Evolutionary conservation across 768 basidiomycete genomes (phyloP).

Genomic region (Mrakia blollopis): DNA sequence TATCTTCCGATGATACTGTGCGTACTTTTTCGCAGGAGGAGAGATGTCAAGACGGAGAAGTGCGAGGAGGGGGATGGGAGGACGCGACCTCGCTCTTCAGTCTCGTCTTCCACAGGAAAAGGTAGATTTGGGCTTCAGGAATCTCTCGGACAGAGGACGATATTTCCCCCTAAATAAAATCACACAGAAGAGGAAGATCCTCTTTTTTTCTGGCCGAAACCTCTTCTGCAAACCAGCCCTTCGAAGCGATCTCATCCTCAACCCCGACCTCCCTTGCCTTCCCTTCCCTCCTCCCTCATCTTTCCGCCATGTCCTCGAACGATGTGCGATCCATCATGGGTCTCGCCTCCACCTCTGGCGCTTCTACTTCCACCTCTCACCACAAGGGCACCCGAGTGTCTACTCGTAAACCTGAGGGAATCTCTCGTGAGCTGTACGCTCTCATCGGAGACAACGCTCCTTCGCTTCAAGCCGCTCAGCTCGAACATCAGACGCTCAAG

Average conservation of each 20-base stretch:
- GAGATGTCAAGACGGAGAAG: too few species aligned
- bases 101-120: too few species aligned
- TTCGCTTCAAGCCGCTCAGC: constrained; percentile 51
- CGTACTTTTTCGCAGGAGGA: too few species aligned
- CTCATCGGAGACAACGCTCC: constrained; percentile 93
- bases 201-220: not conserved
- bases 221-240: not conserved
- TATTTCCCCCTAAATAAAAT: too few species aligned
- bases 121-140: too few species aligned
- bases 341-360: not conserved
- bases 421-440: constrained; percentile 85
- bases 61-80: too few species aligned
- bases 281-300: not conserved
- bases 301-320: constrained; percentile 5
- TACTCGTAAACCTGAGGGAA: constrained; percentile 56
- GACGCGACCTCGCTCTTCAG: too few species aligned
- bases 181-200: too few species aligned
- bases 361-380: not conserved
- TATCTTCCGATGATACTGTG: too few species aligned
- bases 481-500: constrained; percentile 51
- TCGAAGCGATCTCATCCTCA: not conserved
- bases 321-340: constrained; percentile 23
- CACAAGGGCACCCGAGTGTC: not conserved
- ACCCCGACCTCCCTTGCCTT: not conserved
- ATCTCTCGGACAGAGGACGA: too few species aligned